These are phyloP conservation scores for Leccinum pachyderme DNA, from an alignment of 1,284 basidiomycete species.

Conservation along the genomic window DNA sequence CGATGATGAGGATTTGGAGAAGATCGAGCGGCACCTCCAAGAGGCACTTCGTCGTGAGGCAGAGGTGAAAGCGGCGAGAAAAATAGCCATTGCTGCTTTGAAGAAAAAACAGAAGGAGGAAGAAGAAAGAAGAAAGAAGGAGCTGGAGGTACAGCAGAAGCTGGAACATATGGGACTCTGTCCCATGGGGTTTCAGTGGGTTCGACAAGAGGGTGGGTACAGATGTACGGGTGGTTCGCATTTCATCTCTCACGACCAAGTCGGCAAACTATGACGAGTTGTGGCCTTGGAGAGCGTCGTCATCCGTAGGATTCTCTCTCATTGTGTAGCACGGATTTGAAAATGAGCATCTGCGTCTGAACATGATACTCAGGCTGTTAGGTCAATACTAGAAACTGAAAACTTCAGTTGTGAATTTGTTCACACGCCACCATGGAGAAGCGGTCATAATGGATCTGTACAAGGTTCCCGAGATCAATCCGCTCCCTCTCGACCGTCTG, in stretches of 20 bases:
- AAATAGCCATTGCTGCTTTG: slow-evolving; percentile 36
- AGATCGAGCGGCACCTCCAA: slow-evolving; percentile 23
- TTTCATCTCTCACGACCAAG: slow-evolving; percentile 37
- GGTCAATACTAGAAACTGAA: too few relatives aligned
- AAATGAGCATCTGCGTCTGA: too few relatives aligned
- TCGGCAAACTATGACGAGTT: not conserved
- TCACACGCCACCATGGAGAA: too few relatives aligned
- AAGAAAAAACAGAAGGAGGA: slow-evolving; percentile 40
- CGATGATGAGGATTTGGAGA: slow-evolving; percentile 15
- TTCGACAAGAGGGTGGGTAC: slow-evolving; percentile 45
- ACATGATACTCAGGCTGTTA: too few relatives aligned
- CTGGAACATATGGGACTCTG: slow-evolving; percentile 54
- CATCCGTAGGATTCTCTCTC: too few relatives aligned
- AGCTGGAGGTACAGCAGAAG: slow-evolving; percentile 42
- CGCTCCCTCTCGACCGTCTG: too few relatives aligned
- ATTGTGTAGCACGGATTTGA: too few relatives aligned
- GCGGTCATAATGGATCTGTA: too few relatives aligned
- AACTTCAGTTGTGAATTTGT: too few relatives aligned
- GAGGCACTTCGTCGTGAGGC: slow-evolving; percentile 26
- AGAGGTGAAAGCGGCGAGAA: slow-evolving; percentile 27
- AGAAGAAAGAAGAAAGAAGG: slow-evolving; percentile 33
- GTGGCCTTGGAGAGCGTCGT: too few relatives aligned
- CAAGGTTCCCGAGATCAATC: too few relatives aligned
- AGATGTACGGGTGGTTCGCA: slow-evolving; percentile 56
- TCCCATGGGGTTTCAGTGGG: slow-evolving; percentile 51